Base-by-base conservation (phyloP, 495 filamentous ascomycete species). In the Hypoxylon cercidicola region DNA sequence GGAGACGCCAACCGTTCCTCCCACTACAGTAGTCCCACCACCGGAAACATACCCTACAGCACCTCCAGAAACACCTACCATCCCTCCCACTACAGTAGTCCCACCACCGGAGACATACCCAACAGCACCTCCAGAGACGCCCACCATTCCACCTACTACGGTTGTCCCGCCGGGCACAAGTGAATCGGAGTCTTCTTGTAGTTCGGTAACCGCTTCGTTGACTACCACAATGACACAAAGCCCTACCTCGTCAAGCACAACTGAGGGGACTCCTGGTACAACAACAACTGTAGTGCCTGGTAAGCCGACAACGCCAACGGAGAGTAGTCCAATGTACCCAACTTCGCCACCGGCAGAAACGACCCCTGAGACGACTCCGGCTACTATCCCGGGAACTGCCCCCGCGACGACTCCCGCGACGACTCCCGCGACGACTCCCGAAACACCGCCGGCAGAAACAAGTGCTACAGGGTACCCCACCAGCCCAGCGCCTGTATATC, bases 381-480 rank as follows among this genome's bases (percentile, higher is more conserved):
- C 30, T 9, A 54, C 58, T 10, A 18, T 30, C 23, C 23, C 57
- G 15, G n/a, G 5, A n/a, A 41, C 39, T 41, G 15, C 39, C 16
- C 39, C 39, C 39, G 39, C n/a, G 34, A 37, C 34, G 3, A 9
- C 11, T 4, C 34, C 34, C 34, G 10, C 9, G 3, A 37, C 34
- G 4, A 5, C 30, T 32, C 30, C 30, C 30, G 30, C 10, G 30
- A 32, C 30, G 4, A 32, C 10, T 32, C 30, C 41, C 41, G 41
- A 12, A 10, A 9, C 18, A 11, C 46, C 59, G 13, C 51, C 51
- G 10, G 37, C 19, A 46, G 56, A n/a, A 48, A 18, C 25, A 25
- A 43, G 28, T 16, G 39, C 25, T 45, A 49, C 20, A 25, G 55
- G 30, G 16, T 54, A 48, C 43, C 68, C 55, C 21, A 15, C 35